These are phyloP conservation scores for Botrytis hyacinthi DNA, from an alignment of 2,329 filamentous ascomycete species.

Conservation along the genomic window DNA sequence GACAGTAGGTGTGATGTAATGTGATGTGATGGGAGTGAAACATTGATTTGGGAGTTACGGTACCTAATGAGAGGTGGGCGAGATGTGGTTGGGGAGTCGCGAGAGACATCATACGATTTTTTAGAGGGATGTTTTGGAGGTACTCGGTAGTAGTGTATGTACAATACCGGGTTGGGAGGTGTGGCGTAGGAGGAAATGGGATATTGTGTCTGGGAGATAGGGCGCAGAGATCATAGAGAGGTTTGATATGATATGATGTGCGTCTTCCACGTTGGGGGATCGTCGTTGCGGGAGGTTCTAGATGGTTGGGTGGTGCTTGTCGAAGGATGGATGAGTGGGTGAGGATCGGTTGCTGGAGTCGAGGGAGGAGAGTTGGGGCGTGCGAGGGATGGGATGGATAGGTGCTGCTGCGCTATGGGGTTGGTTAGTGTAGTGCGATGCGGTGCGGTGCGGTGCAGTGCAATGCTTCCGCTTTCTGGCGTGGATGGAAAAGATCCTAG, in stretches of 20 bases:
- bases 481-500: background rate
- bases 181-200: background rate
- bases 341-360: background rate
- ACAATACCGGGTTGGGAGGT: background rate
- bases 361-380: background rate
- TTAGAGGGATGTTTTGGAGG: no score
- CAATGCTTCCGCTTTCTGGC: background rate
- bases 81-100: background rate
- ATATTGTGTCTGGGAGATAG: background rate
- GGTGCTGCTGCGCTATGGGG: background rate
- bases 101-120: background rate
- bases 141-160: no score
- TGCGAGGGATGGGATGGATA: background rate
- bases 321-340: background rate
- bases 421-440: background rate
- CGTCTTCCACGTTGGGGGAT: background rate
- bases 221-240: background rate
- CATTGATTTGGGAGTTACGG: background rate
- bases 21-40: background rate
- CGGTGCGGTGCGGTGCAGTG: background rate
- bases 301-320: background rate
- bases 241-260: background rate
- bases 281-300: background rate
- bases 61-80: background rate
- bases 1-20: background rate